phyloP scores from a whole-genome alignment of 2,329 filamentous ascomycete genomes.

The Phoma sp. region DNA sequence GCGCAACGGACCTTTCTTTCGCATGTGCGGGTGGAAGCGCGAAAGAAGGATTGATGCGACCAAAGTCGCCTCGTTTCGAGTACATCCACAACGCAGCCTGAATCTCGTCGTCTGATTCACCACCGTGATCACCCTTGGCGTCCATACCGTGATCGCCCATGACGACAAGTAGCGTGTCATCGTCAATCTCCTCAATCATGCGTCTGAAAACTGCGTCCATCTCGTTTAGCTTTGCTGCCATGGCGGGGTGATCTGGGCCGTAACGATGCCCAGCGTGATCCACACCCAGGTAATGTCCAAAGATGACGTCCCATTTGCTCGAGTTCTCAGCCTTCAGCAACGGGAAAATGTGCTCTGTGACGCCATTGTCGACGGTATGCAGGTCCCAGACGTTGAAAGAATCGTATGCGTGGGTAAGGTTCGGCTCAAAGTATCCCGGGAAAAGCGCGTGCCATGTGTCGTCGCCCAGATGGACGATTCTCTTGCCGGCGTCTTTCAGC shows the following conservation, averaged over 20 bases:
- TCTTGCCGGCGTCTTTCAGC: conserved; percentile 69
- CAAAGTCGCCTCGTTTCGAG: conserved; percentile 84
- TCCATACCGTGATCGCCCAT: conserved; percentile 99
- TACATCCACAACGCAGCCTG: conserved; percentile 99
- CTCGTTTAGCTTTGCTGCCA: conserved; percentile 87
- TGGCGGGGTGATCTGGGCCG: conserved; percentile 88
- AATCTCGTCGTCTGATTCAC: conserved; percentile 94
- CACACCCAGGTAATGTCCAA: conserved; percentile 92
- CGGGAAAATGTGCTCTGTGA: conserved; percentile 88
- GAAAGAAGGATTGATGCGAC: conserved; percentile 70
- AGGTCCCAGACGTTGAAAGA: conserved; percentile 99
- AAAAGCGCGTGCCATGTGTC: conserved; percentile 97
- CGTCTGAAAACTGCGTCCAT: conserved; percentile 84
- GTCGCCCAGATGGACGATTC: conserved; percentile 92
- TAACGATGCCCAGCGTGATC: conserved; percentile 98
- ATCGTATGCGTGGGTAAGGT: conserved; percentile 87
- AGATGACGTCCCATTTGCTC: conserved; percentile 87
- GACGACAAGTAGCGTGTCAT: conserved; percentile 86
- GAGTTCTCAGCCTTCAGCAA: conserved; percentile 71
- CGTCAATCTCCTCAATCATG: conserved; percentile 75
- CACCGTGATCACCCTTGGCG: conserved; percentile 94
- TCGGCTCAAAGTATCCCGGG: conserved; percentile 87
- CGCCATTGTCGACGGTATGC: conserved; percentile 95
- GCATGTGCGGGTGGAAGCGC: conserved; percentile 69
- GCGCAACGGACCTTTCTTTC: conserved; percentile 75